Conservation (phyloP, 257 asterid species). For the Solanum virginianum region DNA sequence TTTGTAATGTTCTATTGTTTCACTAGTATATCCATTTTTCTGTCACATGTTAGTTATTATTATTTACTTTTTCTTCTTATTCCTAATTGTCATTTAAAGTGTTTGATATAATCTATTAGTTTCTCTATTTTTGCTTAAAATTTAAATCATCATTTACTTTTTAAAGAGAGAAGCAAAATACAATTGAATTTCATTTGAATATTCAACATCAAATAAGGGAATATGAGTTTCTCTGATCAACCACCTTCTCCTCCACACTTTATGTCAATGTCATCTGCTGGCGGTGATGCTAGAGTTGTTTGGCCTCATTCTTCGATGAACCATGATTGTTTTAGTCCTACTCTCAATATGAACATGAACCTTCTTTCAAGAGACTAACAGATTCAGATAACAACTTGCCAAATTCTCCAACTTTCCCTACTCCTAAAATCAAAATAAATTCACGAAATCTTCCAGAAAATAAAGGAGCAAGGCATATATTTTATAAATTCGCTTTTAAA, state of each 20-base stretch:
- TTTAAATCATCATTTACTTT: neutral
- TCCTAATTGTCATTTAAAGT: neutral
- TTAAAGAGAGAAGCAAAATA: neutral
- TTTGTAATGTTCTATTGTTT: neutral
- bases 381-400: conserved; percentile 19
- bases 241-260: conserved; percentile 11
- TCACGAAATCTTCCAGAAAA: conserved; percentile 11
- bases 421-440: conserved; percentile 16
- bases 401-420: conserved; percentile 8
- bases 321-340: conserved; percentile 14
- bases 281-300: conserved; percentile 18
- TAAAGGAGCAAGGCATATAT: conserved; percentile 57
- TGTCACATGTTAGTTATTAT: neutral
- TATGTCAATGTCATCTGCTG: conserved; percentile 16
- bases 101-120: neutral
- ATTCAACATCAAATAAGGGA: neutral
- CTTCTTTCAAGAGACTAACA: conserved; percentile 27
- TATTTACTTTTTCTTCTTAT: neutral
- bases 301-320: conserved; percentile 24
- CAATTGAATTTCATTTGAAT: neutral
- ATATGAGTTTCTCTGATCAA: conserved; percentile 59
- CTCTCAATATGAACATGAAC: conserved; percentile 17
- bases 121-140: neutral
- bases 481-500: conserved; percentile 37
- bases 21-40: neutral